phyloP scores from a whole-genome alignment of 495 filamentous ascomycete species.

The Penicillium maclennaniae region DNA sequence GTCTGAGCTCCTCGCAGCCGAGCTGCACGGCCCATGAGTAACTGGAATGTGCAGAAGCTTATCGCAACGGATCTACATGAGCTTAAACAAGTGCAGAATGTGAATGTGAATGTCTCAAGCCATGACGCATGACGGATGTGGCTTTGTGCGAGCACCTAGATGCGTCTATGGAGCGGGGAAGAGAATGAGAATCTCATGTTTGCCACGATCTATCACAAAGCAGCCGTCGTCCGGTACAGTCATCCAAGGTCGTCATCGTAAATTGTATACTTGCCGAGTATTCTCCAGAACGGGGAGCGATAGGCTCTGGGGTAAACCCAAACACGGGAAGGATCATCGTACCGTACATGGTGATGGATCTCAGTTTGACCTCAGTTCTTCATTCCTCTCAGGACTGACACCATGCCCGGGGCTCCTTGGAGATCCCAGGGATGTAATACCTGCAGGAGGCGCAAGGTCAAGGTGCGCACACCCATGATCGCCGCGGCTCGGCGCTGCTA shows the following conservation, averaged over 20 bases:
- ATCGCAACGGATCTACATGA: background rate
- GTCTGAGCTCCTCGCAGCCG: too few species aligned
- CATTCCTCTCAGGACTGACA: background rate
- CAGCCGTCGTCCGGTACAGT: too few species aligned
- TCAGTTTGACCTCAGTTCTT: background rate
- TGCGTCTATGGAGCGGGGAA: too few species aligned
- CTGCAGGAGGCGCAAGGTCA: conserved; percentile 13
- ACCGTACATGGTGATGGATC: background rate
- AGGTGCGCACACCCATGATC: conserved; percentile 1
- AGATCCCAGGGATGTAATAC: conserved; percentile 12
- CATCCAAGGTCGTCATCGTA: background rate
- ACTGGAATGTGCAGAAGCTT: background rate
- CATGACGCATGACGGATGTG: background rate
- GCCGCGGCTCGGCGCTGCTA: background rate
- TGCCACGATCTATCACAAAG: too few species aligned
- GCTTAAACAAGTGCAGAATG: background rate
- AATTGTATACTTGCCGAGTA: background rate
- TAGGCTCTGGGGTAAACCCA: background rate
- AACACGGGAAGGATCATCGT: background rate
- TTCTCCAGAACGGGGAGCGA: background rate
- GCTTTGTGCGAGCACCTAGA: background rate
- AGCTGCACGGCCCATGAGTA: too few species aligned
- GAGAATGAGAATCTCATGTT: too few species aligned
- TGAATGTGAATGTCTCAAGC: background rate
- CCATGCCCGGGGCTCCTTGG: conserved; percentile 10